Evolutionary conservation across 2,329 filamentous ascomycete genomes (phyloP).

Genomic region (Lachnellula occidentalis): DNA sequence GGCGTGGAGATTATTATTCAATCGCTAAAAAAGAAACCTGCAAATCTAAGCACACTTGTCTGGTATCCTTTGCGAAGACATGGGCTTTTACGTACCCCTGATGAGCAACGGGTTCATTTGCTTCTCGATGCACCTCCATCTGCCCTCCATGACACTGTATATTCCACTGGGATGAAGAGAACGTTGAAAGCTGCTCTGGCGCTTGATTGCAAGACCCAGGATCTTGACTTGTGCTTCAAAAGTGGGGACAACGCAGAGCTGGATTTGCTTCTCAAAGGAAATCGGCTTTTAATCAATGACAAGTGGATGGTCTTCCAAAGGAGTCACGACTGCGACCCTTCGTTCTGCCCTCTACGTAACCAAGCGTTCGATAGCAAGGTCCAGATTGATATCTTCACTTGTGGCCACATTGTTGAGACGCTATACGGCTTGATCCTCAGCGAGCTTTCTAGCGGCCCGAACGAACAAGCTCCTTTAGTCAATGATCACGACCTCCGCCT

Average conservation of each 20-base stretch:
- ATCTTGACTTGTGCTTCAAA: constrained; percentile 14
- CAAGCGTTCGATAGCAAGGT: neutral
- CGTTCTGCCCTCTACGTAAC: neutral
- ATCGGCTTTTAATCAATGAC: constrained; percentile 14
- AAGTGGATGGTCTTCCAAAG: constrained; percentile 18
- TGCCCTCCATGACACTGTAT: neutral
- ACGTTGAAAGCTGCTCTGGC: constrained; percentile 11
- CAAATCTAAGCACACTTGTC: neutral
- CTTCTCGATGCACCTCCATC: constrained; percentile 9
- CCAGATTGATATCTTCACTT: neutral
- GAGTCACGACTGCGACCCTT: neutral
- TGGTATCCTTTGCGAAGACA: neutral
- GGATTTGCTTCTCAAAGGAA: constrained; percentile 3
- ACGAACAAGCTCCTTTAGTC: neutral
- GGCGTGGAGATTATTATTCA: neutral
- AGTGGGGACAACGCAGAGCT: constrained; percentile 14
- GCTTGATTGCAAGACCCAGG: constrained; percentile 4
- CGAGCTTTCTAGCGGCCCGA: neutral
- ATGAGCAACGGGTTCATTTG: constrained; percentile 2
- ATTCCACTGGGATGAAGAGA: constrained; percentile 8
- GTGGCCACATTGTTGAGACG: neutral
- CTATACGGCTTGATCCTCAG: neutral
- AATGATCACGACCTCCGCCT: neutral
- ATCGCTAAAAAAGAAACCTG: neutral
- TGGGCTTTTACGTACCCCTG: neutral